Conservation (phyloP, 306 rosid genomes). For the Begonia fuchsioides region DNA sequence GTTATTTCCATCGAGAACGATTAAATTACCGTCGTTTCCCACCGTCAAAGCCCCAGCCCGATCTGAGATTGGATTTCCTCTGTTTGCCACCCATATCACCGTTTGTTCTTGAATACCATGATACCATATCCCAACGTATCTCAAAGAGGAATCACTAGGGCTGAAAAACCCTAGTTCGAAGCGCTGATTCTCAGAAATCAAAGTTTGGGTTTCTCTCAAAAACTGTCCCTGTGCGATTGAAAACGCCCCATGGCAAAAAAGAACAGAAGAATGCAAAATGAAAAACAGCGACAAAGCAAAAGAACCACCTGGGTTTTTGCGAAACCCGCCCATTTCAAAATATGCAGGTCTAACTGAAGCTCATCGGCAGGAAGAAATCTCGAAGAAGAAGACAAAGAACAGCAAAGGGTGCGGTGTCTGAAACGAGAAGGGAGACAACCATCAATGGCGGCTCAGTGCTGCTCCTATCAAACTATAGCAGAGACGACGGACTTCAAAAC, state of each 20-base stretch:
- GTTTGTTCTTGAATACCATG: slow-evolving; percentile 8
- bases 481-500: too few species aligned
- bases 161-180: slow-evolving; percentile 65
- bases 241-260: slow-evolving; percentile 22
- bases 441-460: slow-evolving; percentile 10
- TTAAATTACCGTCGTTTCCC: slow-evolving; percentile 31
- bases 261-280: slow-evolving; percentile 9
- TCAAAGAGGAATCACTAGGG: slow-evolving; percentile 12
- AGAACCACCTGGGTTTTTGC: slow-evolving; percentile 5
- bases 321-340: slow-evolving; percentile 10
- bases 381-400: background rate
- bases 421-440: background rate
- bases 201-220: slow-evolving; percentile 18
- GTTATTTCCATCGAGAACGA: slow-evolving; percentile 21
- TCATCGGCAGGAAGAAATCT: background rate
- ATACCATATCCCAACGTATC: slow-evolving; percentile 73
- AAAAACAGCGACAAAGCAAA: slow-evolving; percentile 2
- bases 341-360: background rate
- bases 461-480: background rate
- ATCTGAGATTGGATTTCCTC: slow-evolving; percentile 32
- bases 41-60: slow-evolving; percentile 29
- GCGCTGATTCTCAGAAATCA: slow-evolving; percentile 18
- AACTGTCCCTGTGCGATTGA: slow-evolving; percentile 16
- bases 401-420: background rate
- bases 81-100: slow-evolving; percentile 61